Percentiles rank a stretch among this genome's conserved stretches.
Conservation (phyloP, 179 eudicot genomes). For the Camellia oleifera region DNA sequence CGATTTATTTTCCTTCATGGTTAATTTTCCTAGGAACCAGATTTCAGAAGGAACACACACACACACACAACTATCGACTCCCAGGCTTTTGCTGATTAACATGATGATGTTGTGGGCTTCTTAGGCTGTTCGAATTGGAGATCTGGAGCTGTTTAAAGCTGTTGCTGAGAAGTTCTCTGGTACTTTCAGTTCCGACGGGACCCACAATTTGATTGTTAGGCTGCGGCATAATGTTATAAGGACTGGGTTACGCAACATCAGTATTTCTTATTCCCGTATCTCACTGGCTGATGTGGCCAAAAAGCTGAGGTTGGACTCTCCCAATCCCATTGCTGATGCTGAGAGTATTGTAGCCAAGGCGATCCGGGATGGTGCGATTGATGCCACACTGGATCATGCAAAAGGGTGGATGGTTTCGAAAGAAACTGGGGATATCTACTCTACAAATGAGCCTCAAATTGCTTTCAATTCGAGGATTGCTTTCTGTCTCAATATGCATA, state of each 20-base stretch:
- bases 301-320: conserved; percentile 78
- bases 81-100: not conserved
- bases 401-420: conserved; percentile 93
- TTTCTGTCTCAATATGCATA: conserved; percentile 94
- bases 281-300: conserved; percentile 84
- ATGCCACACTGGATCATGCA: conserved; percentile 83
- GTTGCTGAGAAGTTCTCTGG: conserved; percentile 79
- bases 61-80: not conserved
- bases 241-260: conserved; percentile 89
- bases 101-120: not conserved
- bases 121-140: conserved; percentile 96
- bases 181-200: conserved; percentile 69
- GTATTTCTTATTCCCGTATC: conserved; percentile 89
- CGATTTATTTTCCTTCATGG: conserved; percentile 3
- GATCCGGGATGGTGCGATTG: conserved; percentile 91
- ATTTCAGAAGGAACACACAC: no score
- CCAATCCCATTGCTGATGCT: conserved; percentile 93
- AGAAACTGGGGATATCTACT: conserved; percentile 94
- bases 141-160: conserved; percentile 72
- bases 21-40: not conserved
- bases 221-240: conserved; percentile 93
- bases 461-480: conserved; percentile 96
- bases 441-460: conserved; percentile 88
- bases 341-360: conserved; percentile 96
- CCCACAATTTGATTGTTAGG: conserved; percentile 86